Base-by-base conservation (phyloP, 805 yeast genomes). In the Sugiyamaella valdiviana region DNA sequence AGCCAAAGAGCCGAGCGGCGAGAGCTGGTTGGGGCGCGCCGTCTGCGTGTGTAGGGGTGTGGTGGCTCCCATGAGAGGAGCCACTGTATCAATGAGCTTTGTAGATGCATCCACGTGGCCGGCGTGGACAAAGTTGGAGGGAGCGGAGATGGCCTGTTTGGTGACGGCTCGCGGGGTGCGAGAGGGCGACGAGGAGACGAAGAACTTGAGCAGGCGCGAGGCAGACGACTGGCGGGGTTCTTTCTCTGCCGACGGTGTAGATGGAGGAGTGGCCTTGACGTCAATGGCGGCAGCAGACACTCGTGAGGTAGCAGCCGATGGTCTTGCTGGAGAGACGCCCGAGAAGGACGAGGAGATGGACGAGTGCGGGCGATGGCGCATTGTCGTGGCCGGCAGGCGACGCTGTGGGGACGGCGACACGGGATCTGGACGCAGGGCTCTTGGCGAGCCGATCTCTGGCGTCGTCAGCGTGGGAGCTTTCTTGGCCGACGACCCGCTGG, bases 91-190 rank as follows among this genome's bases (percentile, higher is more conserved):
- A 26, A 24, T n/a, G 32, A 26, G 32, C 14, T 26, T 26, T n/a
- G 32, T 26, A n/a, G 32, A 24, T 12, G 55, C 51, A 36, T 57
- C 61, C 10, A 57, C 39, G 38, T 58, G 61, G 10, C 48, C 46
- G 6, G 52, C 36, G 37, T 58, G 61, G 12, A 57, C 57, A 42
- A 58, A 57, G 41, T 58, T 57, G 20, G 53, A 39, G 5, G 61
- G 61, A 7, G 36, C 26, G 1, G 60, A 57, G 35, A 58, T 58
- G 39, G 36, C 23, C 12, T 26, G 44, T 38, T 54, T 54, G 26
- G 49, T 29, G 20, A 50, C 40, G 32, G 35, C 36, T 6, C 22
- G 19, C 26, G 36, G 44, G 44, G 14, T 24, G 16, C 19, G 24
- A 23, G 40, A 39, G 23, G 46, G 24, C 41, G 48, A 32, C 24